Conservation (phyloP, 2,329 filamentous ascomycete species). For the Chaetomiaceae sp. region DNA sequence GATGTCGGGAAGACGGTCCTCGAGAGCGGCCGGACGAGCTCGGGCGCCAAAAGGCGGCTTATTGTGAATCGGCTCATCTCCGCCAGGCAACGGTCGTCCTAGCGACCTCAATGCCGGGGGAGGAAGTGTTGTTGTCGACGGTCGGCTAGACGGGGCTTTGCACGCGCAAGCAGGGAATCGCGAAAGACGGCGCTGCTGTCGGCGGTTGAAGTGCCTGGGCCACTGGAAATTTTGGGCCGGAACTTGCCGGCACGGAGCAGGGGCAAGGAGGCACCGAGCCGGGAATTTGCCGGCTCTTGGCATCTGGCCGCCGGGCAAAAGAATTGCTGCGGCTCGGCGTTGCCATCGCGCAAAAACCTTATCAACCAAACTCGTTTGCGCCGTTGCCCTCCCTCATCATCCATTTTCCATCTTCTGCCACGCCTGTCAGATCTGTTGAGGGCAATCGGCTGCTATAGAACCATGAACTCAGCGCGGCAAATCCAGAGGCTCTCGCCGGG, state of each 20-base stretch:
- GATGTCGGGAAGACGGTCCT: conserved; percentile 9
- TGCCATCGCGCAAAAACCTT: conserved; percentile 18
- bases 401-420: not conserved
- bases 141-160: not conserved
- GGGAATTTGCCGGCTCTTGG: conserved; percentile 25
- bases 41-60: conserved; percentile 26
- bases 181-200: not conserved
- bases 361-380: conserved; percentile 4
- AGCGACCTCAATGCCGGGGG: not conserved
- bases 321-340: conserved; percentile 6
- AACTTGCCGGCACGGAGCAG: conserved; percentile 7
- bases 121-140: not conserved
- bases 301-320: conserved; percentile 12
- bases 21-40: conserved; percentile 19
- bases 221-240: conserved; percentile 21
- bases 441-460: conserved; percentile 14
- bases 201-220: not conserved
- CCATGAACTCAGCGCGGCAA: conserved; percentile 26
- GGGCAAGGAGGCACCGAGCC: conserved; percentile 9
- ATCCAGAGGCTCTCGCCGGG: conserved; percentile 23
- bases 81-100: conserved; percentile 9
- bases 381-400: conserved; percentile 3
- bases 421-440: conserved; percentile 4
- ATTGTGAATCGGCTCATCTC: conserved; percentile 26
- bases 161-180: not conserved